These are phyloP conservation scores for Pythium sp. DNA, from an alignment of 352 stramenopile species.

Conservation along the genomic window DNA sequence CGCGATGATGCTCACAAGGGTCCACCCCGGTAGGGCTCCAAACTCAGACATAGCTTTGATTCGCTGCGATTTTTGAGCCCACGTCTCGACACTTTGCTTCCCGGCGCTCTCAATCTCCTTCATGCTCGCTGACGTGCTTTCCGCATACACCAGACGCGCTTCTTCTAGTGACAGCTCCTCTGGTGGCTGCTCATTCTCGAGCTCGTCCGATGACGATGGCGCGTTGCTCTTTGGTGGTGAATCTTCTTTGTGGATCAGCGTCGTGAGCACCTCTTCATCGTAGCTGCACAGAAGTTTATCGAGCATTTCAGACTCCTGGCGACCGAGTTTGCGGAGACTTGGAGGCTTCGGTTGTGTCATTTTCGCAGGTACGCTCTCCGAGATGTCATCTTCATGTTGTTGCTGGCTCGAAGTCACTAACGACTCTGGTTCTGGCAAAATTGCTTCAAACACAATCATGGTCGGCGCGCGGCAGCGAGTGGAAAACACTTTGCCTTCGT, in stretches of 20 bases:
- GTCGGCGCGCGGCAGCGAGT: conserved; percentile 30
- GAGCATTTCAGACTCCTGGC: conserved; percentile 32
- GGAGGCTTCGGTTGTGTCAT: conserved; percentile 3
- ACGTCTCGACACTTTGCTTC: conserved; percentile 15
- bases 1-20: conserved; percentile 33
- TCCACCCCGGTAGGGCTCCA: conserved; percentile 27
- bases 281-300: conserved; percentile 27
- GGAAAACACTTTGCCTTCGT: conserved; percentile 40
- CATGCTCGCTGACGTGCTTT: conserved; percentile 22
- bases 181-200: conserved; percentile 19
- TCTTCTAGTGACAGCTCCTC: conserved; percentile 28
- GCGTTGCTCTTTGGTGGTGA: neutral
- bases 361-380: conserved; percentile 8
- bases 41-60: conserved; percentile 24
- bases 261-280: conserved; percentile 7
- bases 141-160: conserved; percentile 26
- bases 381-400: conserved; percentile 6
- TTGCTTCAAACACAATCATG: conserved; percentile 41
- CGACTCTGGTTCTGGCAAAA: neutral
- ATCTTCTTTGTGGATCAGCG: neutral
- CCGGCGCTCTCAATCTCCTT: neutral
- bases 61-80: conserved; percentile 17
- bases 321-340: conserved; percentile 17
- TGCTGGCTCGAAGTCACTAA: neutral
- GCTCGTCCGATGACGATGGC: neutral